Base-by-base conservation (phyloP, 129 eudicot genomes). In the Artemisia argyi region DNA sequence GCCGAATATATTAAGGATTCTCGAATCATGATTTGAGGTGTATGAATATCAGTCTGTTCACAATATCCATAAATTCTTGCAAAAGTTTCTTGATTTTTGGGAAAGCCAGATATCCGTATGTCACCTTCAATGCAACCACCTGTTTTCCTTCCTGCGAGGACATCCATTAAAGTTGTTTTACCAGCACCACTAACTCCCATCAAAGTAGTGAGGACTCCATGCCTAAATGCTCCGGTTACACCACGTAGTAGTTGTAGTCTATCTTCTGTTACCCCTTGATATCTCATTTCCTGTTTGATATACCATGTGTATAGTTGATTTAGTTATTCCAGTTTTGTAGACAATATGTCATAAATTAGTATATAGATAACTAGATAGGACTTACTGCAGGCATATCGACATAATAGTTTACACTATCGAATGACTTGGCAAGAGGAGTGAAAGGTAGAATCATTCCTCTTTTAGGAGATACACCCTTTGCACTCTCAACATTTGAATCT, bases 101-200 rank as follows among this genome's bases (percentile, higher is more conserved):
- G 92, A 61, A 78, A 94, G 66, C 98, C 98, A 9, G 97, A 90
- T 66, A 94, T 88, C 73, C 80, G 85, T 12, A 94, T 84, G 58
- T 88, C 93, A 16, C 99, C 99, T 94, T 90, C 96, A 24, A 86
- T 86, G 32, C 86, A 95, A 60, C 99, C 99, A 16, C 96, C 97
- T 0, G 99, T 95, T 65, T 95, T 95, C 75, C 99, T 83, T 74
- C 99, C 99, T 0, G 97, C 90, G 50, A 94, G 71, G 75, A 94
- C 99, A 73, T 94, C 99, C 99, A 94, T 90, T n/a, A 94, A 68
- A 5, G 99, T 94, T 14, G 99, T 94, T 73, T 90, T 94, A 61
- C 99, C 99, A 10, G 99, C 99, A 61, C 99, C 99, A 80, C 99
- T 94, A 2, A 94, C 96, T 65, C 99, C 99, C 99, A 94, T 94